A percentile compares a stretch with the other conserved stretches of the same genome.
Conservation (phyloP, 345 rosid species). For the Syzygium oleosum region DNA sequence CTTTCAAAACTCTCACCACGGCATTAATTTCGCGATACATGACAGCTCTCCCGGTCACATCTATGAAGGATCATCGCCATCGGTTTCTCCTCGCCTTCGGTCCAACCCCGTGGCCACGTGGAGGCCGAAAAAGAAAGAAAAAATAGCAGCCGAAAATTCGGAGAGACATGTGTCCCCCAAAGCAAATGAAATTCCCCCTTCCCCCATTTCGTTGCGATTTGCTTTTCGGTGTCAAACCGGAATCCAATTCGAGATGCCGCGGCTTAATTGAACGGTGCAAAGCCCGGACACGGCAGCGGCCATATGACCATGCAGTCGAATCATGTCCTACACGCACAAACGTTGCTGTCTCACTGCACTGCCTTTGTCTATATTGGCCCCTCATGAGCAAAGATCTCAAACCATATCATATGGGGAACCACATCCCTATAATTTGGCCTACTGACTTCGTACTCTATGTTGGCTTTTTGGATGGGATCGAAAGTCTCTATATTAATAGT, state of each 20-base stretch:
- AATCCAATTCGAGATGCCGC: not conserved
- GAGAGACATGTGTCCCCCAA: not conserved
- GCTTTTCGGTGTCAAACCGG: not conserved
- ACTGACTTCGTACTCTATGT: not conserved
- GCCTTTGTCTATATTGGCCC: not conserved
- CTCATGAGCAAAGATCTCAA: not conserved
- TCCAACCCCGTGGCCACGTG: not conserved
- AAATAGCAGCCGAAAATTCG: not conserved
- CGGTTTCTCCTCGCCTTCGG: not conserved
- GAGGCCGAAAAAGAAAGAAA: not conserved
- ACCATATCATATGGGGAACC: not conserved
- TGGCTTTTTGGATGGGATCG: not conserved
- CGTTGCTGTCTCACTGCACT: not conserved
- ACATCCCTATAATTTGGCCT: not conserved
- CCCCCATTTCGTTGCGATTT: not conserved
- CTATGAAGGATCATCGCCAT: not conserved
- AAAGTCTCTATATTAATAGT: not conserved
- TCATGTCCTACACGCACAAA: not conserved
- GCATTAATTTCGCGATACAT: not conserved
- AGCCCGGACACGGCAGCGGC: not conserved
- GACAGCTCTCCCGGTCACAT: not conserved
- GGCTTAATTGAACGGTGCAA: not conserved
- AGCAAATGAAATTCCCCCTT: not conserved
- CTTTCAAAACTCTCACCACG: not conserved
- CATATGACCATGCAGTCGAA: not conserved